These are phyloP conservation scores for Macadamia integrifolia DNA, from an alignment of 164 flowering plant genomes.

Conservation along the genomic window DNA sequence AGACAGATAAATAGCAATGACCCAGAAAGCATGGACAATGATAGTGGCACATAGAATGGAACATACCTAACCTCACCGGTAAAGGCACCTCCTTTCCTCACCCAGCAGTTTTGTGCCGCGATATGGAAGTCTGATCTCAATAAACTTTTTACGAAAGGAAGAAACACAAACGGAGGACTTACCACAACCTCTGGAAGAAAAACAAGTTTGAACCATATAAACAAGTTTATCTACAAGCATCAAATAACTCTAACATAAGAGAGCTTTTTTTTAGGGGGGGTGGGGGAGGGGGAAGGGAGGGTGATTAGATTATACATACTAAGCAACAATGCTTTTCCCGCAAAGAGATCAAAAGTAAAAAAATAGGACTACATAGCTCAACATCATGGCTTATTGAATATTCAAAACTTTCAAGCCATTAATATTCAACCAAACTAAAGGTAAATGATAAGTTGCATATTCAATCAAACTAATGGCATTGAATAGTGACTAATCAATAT, in stretches of 20 bases:
- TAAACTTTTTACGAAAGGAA: constrained; percentile 41
- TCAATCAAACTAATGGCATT: too few relatives aligned
- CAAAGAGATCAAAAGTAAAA: too few relatives aligned
- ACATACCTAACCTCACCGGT: constrained; percentile 78
- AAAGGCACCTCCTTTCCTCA: constrained; percentile 77
- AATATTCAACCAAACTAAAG: too few relatives aligned
- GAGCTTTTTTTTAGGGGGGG: too few relatives aligned
- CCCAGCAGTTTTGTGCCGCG: constrained; percentile 85
- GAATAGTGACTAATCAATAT: too few relatives aligned
- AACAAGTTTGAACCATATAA: constrained; percentile 9
- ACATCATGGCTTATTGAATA: background rate
- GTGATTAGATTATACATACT: too few relatives aligned
- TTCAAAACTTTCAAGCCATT: too few relatives aligned
- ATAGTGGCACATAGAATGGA: background rate
- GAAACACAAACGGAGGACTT: constrained; percentile 75
- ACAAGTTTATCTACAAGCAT: background rate
- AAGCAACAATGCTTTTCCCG: too few relatives aligned
- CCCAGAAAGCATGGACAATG: background rate
- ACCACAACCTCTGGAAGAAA: constrained; percentile 66
- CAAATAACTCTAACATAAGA: too few relatives aligned
- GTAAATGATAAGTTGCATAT: too few relatives aligned
- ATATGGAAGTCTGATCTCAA: constrained; percentile 62
- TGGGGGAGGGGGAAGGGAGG: too few relatives aligned
- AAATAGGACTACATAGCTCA: background rate
- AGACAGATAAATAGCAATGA: too few relatives aligned